Evolutionary conservation across 805 yeast species (phyloP), one percentile per base, ranked within the genome.

Genomic region (Pichia gijzeniarum): DNA sequence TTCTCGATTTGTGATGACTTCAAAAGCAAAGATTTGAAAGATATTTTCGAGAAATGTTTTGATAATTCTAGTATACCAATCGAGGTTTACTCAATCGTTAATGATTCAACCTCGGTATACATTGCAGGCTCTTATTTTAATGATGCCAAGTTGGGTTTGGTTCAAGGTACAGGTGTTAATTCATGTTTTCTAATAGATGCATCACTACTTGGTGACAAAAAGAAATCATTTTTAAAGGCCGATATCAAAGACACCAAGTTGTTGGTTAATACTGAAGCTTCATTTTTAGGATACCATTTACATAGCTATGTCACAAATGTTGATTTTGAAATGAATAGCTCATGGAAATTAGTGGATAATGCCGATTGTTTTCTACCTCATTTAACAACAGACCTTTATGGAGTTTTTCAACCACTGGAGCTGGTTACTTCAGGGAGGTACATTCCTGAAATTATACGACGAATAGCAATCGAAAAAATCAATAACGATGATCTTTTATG

Each of bases 161-260:
- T 82, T 3, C 60, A 82, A 41, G 89, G 90, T 1, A 82, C 90
- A 3, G 90, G 90, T 1, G 60, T 77, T 43, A 82, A 82, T 53
- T 59, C 77, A 31, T 77, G 79, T 62, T 66, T 77, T 63, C 54
- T 65, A 18, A 22, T 59, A 7, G 50, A 58, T 9, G 39, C 49
- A 2, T 31, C 38, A 2, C 58, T 77, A 18, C 50, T 70, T 39
- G 17, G 36, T 21, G 5, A 12, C 4, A 5, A 9, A 22, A 43
- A 20, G 25, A 35, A 22, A 28, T 13, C 16, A 2, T 30, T 17
- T 10, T 35, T 28, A 30, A 13, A 20, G 30, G 12, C 10, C 5
- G n/a, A 22, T 19, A 22, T 16, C 22, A 33, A 16, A 6, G 13
- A 28, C 14, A 28, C n/a, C n/a, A 28, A 38, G 22, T 10, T 25